Percentiles rank a stretch among this genome's conserved stretches.
Evolutionary conservation across 805 yeast genomes (phyloP).

Genomic region (Sugiyamaella marilandica): DNA sequence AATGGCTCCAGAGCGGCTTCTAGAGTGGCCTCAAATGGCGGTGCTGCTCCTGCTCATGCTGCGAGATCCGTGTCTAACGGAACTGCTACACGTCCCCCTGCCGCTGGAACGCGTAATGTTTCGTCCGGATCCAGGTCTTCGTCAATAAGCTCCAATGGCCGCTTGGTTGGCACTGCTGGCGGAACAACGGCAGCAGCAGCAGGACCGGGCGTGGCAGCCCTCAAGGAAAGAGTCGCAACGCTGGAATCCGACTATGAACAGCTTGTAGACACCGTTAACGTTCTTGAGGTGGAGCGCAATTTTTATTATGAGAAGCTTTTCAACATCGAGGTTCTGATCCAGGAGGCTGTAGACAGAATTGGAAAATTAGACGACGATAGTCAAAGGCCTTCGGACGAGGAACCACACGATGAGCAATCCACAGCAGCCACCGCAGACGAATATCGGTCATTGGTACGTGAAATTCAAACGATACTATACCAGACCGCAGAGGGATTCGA

Average conservation of each 20-base stretch:
- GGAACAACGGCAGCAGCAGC: slow-evolving; percentile 10
- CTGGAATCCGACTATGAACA: slow-evolving; percentile 53
- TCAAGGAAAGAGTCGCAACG: slow-evolving; percentile 38
- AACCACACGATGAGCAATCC: slow-evolving; percentile 33
- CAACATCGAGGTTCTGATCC: slow-evolving; percentile 78
- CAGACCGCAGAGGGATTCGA: slow-evolving; percentile 82
- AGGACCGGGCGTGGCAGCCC: slow-evolving; percentile 36
- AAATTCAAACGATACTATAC: slow-evolving; percentile 72
- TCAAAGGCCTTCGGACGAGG: slow-evolving; percentile 4
- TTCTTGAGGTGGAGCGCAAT: slow-evolving; percentile 72
- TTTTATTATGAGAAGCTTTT: slow-evolving; percentile 86
- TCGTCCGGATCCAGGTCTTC: slow-evolving; percentile 7
- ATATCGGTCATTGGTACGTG: slow-evolving; percentile 38
- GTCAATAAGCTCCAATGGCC: slow-evolving; percentile 2
- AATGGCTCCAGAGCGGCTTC: slow-evolving; percentile 3
- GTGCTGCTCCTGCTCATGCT: slow-evolving; percentile 7
- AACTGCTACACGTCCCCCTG: slow-evolving; percentile 7
- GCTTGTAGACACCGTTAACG: slow-evolving; percentile 54
- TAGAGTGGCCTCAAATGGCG: neutral
- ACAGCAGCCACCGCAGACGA: slow-evolving; percentile 20
- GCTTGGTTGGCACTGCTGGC: slow-evolving; percentile 2
- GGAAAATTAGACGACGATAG: slow-evolving; percentile 23
- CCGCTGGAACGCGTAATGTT: neutral
- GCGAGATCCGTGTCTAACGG: neutral
- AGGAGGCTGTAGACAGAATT: slow-evolving; percentile 52